Evolutionary conservation across 495 filamentous ascomycete species (phyloP), one percentile per base, ranked within the genome.

Genomic region (Podospora appendiculata): DNA sequence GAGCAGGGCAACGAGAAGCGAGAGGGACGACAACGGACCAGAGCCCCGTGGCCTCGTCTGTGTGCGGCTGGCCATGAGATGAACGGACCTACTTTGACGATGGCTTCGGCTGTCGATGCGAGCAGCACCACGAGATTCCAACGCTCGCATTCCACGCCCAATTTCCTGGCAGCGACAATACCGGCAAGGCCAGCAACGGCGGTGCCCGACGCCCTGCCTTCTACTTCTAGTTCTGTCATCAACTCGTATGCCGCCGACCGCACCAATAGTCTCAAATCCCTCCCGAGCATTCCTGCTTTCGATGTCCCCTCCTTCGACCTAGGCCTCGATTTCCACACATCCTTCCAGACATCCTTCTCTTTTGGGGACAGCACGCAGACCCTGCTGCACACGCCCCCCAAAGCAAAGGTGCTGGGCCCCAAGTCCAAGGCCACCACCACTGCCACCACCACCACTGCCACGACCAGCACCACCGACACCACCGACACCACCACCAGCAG

Each of bases 301-400:
- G 70, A 69, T 58, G 66, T 74, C 32, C 71, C 73, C 17, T 67
- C 68, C 10, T 70, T 77, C 61, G 68, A 72, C 50, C 68, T 73
- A 47, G 67, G 62, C 46, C 41, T 59, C 47, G 65, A 71, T 17
- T 66, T 77, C 59, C 62, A 68, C 45, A 63, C 66, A 32, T 60
- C 66, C 18, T 66, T 77, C 59, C 62, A 68, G 46, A 63, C 66
- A 32, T 60, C 66, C 18, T 60, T 75, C n/a, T 32, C 64, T 62
- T 41, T 59, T 52, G 52, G 59, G 42, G 47, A 35, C 34, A 53
- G 58, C 46, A 19, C 13, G n/a, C 40, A 54, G n/a, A 14, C 45
- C 11, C 12, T 8, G 32, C 44, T 49, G 38, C 51, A 18, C 10
- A 43, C 52, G 32, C 6, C 36, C 8, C n/a, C 39, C 8, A 43